These are phyloP conservation scores for Termitomyces sp. DNA, from an alignment of 768 basidiomycete species.

Conservation along the genomic window DNA sequence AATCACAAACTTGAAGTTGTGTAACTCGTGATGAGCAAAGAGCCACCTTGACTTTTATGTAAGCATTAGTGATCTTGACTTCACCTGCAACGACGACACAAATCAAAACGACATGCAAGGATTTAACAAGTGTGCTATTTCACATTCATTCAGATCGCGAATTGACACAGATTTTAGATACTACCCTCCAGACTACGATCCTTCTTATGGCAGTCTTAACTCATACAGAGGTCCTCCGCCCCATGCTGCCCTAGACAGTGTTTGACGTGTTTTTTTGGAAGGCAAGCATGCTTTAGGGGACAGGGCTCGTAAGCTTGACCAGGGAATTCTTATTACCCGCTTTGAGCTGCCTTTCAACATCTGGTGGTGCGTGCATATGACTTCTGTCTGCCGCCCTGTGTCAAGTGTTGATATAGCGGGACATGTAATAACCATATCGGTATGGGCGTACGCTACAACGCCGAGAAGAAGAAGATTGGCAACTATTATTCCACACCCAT, in stretches of 20 bases:
- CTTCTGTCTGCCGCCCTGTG: not conserved
- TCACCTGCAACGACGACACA: not conserved
- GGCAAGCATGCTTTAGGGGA: conserved; percentile 94
- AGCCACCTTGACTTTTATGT: not conserved
- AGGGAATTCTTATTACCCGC: conserved; percentile 92
- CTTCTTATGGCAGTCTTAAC: conserved; percentile 64
- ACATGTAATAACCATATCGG: conserved; percentile 96
- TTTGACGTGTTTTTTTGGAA: conserved; percentile 19
- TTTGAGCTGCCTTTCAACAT: conserved; percentile 97
- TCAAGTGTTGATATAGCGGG: conserved; percentile 51
- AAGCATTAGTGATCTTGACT: too few relatives aligned
- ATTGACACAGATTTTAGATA: conserved; percentile 25
- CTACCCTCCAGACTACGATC: conserved; percentile 47
- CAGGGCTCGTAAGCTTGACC: conserved; percentile 90
- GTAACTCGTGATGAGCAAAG: too few relatives aligned
- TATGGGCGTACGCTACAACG: conserved; percentile 99
- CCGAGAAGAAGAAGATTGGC: conserved; percentile 96
- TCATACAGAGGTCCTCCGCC: conserved; percentile 51
- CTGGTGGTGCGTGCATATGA: conserved; percentile 66
- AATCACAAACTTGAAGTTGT: too few relatives aligned
- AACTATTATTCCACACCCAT: conserved; percentile 94
- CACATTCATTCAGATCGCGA: not conserved
- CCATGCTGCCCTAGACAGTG: conserved; percentile 5
- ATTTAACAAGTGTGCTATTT: conserved; percentile 36
- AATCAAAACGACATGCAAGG: conserved; percentile 30